phyloP scores from a whole-genome alignment of 306 rosid species.

The Trifolium fragiferum region DNA sequence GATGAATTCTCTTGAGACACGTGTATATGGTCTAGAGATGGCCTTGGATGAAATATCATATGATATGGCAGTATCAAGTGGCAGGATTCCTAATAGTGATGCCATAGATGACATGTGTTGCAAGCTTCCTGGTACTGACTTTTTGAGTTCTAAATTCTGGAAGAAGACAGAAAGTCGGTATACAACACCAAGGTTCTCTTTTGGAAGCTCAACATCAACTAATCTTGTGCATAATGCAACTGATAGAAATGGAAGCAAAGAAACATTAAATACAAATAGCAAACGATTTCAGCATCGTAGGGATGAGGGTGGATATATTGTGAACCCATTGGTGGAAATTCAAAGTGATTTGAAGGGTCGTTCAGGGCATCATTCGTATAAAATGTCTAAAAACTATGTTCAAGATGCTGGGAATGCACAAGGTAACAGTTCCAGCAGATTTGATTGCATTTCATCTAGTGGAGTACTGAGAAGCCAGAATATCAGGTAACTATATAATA shows the following conservation, averaged over 20 bases:
- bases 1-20: conserved; percentile 83
- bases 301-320: conserved; percentile 51
- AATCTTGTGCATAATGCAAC: conserved; percentile 44
- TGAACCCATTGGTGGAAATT: conserved; percentile 51
- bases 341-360: conserved; percentile 45
- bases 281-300: conserved; percentile 60
- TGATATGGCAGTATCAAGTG: conserved; percentile 78
- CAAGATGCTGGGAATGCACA: conserved; percentile 53
- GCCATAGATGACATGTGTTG: conserved; percentile 79
- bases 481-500: conserved; percentile 43
- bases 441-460: conserved; percentile 47
- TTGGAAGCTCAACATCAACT: conserved; percentile 52
- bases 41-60: conserved; percentile 90
- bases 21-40: conserved; percentile 88
- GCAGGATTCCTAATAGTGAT: conserved; percentile 57
- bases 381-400: conserved; percentile 42
- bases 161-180: conserved; percentile 73
- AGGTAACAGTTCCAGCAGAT: conserved; percentile 49
- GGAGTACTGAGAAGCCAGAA: conserved; percentile 49
- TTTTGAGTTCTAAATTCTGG: conserved; percentile 94
- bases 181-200: conserved; percentile 62
- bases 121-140: conserved; percentile 93
- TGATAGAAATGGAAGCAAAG: conserved; percentile 51
- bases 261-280: conserved; percentile 42
- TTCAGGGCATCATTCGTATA: conserved; percentile 45